Conservation (phyloP, 2,329 filamentous ascomycete species). For the Xylaria sp. region DNA sequence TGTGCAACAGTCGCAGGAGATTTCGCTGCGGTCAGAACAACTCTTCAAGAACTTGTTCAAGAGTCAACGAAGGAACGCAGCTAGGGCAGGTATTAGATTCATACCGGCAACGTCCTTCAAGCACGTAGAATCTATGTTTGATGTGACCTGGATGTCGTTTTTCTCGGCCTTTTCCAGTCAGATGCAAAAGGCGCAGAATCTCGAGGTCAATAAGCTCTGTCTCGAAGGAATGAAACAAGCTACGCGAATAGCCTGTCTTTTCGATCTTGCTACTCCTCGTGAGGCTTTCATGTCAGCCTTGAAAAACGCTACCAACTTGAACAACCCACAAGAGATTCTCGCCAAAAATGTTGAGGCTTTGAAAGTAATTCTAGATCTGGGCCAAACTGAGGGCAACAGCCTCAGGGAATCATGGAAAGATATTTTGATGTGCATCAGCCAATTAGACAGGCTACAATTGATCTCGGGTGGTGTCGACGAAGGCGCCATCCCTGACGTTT, state of each 20-base stretch:
- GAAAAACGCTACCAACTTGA: slow-evolving; percentile 93
- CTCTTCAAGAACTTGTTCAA: slow-evolving; percentile 93
- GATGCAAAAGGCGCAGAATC: slow-evolving; percentile 91
- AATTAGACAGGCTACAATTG: slow-evolving; percentile 93
- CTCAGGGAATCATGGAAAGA: slow-evolving; percentile 95
- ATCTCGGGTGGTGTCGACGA: slow-evolving; percentile 96
- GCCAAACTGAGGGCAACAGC: slow-evolving; percentile 90
- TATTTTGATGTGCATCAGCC: slow-evolving; percentile 92
- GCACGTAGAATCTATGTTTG: slow-evolving; percentile 98
- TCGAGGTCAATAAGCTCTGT: slow-evolving; percentile 91
- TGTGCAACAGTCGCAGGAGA: slow-evolving; percentile 94
- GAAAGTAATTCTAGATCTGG: slow-evolving; percentile 90
- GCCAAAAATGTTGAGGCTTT: slow-evolving; percentile 96
- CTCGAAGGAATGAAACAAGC: slow-evolving; percentile 96
- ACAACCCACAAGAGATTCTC: slow-evolving; percentile 94
- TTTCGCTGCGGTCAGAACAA: slow-evolving; percentile 77
- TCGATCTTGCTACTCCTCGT: slow-evolving; percentile 90
- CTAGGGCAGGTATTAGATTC: slow-evolving; percentile 77
- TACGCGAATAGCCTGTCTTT: slow-evolving; percentile 91
- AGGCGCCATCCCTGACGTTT: slow-evolving; percentile 89
- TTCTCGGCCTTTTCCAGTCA: slow-evolving; percentile 93
- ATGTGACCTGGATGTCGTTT: slow-evolving; percentile 99
- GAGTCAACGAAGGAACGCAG: slow-evolving; percentile 83
- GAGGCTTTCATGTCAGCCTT: slow-evolving; percentile 95
- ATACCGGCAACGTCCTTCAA: slow-evolving; percentile 94